These are phyloP conservation scores for Xylariales sp. DNA, from an alignment of 2,329 filamentous ascomycete species.

Conservation along the genomic window DNA sequence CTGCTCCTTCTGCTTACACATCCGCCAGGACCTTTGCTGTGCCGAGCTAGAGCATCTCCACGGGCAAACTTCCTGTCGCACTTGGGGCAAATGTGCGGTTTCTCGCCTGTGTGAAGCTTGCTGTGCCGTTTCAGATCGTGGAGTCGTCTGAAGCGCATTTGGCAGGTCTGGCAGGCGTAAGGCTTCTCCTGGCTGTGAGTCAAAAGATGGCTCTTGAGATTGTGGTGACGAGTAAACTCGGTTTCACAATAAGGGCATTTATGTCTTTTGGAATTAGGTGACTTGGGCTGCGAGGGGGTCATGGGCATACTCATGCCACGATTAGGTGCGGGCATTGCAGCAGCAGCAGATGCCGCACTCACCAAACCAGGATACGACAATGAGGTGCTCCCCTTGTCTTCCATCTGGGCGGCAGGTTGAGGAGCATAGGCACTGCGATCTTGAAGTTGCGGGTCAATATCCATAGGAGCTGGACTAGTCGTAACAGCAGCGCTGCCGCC, in stretches of 20 bases:
- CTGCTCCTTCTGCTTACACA: constrained; percentile 89
- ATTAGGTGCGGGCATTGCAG: constrained; percentile 36
- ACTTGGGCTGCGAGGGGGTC: constrained; percentile 52
- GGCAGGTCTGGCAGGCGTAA: constrained; percentile 88
- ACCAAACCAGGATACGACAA: constrained; percentile 52
- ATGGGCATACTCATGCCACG: constrained; percentile 57
- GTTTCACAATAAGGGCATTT: constrained; percentile 96
- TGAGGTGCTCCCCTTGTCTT: constrained; percentile 46
- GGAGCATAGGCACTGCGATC: constrained; percentile 28
- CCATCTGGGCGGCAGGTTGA: constrained; percentile 42
- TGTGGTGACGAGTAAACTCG: constrained; percentile 95
- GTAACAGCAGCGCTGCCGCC: constrained; percentile 36
- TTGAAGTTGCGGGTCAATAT: constrained; percentile 43
- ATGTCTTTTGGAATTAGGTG: constrained; percentile 79
- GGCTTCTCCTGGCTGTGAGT: constrained; percentile 99
- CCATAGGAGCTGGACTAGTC: constrained; percentile 50
- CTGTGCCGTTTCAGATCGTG: constrained; percentile 95
- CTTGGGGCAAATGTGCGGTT: constrained; percentile 90
- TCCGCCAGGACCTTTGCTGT: constrained; percentile 92
- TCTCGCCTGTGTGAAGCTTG: constrained; percentile 94
- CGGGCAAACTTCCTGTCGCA: constrained; percentile 93
- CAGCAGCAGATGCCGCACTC: constrained; percentile 27
- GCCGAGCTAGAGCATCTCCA: constrained; percentile 88
- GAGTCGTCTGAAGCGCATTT: constrained; percentile 84
- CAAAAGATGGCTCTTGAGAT: constrained; percentile 93